Conservation (phyloP, 345 rosid genomes). For the Brassica napus region Da-Ae NC_063450.1:45753001-45753500, state of each 20-base stretch:
- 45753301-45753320: not conserved
- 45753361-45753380: not conserved
- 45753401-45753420: not conserved
- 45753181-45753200: not conserved
- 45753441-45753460: not conserved
- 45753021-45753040: not conserved
- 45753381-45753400: not conserved
- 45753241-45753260: not conserved
- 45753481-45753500: not conserved
- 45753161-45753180: not conserved
- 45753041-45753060: not conserved
- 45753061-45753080: not conserved
- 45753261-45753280: not conserved
- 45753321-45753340: not conserved
- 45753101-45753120: not conserved
- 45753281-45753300: not conserved
- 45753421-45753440: not conserved
- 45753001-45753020: not conserved
- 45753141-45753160: not conserved
- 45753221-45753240: not conserved
- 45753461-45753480: not conserved
- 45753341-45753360: not conserved
- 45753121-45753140: not conserved
- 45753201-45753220: not conserved
- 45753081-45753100: not conserved